Percentiles rank a stretch among this genome's conserved stretches.
These are phyloP conservation scores for Clavaria fumosa DNA, from an alignment of 768 basidiomycete species.

Conservation along the genomic window DNA sequence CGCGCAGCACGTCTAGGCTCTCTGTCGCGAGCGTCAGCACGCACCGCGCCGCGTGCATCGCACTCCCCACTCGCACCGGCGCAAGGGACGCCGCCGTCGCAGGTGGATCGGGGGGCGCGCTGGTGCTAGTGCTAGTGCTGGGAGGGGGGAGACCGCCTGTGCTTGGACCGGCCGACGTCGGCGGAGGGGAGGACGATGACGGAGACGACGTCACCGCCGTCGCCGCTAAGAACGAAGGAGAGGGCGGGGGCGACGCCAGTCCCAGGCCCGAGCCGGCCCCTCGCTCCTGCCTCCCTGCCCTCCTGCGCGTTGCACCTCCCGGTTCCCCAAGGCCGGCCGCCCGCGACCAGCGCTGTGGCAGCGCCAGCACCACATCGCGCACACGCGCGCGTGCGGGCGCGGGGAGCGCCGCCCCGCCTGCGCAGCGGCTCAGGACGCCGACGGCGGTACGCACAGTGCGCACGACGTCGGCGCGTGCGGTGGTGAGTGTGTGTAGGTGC, in stretches of 20 bases:
- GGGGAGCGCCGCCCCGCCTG: slow-evolving; percentile 73
- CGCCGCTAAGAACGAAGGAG: too few species aligned
- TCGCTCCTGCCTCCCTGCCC: slow-evolving; percentile 15
- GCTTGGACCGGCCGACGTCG: too few species aligned
- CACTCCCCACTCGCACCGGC: slow-evolving; percentile 27
- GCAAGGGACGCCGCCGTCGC: slow-evolving; percentile 19
- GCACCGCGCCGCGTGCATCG: slow-evolving; percentile 41
- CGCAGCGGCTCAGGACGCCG: slow-evolving; percentile 72
- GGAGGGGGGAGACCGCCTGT: too few species aligned
- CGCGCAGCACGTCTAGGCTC: slow-evolving; percentile 84
- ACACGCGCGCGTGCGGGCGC: slow-evolving; percentile 69
- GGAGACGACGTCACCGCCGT: slow-evolving; percentile 13
- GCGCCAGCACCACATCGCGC: slow-evolving; percentile 56
- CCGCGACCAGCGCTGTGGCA: slow-evolving; percentile 72
- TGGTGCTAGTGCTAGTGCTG: too few species aligned
- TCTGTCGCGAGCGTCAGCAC: slow-evolving; percentile 78
- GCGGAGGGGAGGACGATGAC: too few species aligned
- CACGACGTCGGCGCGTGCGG: slow-evolving; percentile 72
- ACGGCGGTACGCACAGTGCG: slow-evolving; percentile 82
- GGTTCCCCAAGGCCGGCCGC: slow-evolving; percentile 19
- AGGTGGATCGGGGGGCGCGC: too few species aligned
- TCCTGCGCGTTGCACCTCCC: slow-evolving; percentile 7
- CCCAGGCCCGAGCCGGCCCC: slow-evolving; percentile 20
- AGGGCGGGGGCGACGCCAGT: too few species aligned
- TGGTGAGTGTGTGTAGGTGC: slow-evolving; percentile 49